Evolutionary conservation across 225 moss, liverwort and hornwort species (phyloP).

Genomic region (Polytrichum commune): DNA sequence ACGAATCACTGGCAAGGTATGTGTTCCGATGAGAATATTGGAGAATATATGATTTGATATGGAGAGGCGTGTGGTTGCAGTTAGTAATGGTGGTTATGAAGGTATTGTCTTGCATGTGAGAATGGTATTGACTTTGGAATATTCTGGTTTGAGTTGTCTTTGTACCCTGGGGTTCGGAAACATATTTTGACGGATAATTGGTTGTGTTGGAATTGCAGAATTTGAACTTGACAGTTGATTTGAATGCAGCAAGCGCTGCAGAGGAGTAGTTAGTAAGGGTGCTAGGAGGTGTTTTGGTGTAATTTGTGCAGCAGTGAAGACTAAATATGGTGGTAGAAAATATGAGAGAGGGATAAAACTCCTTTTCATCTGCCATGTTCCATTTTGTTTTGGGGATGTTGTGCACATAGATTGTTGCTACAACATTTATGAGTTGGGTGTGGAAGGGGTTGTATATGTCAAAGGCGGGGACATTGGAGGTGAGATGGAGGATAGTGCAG

Average conservation of each 20-base stretch:
- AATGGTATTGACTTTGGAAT: neutral
- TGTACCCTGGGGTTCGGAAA: neutral
- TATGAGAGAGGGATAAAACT: no score
- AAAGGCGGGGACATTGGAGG: no score
- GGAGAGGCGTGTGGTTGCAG: neutral
- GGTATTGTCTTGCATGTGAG: neutral
- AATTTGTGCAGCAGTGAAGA: no score
- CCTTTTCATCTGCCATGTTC: no score
- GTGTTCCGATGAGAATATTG: neutral
- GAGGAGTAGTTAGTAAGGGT: constrained; percentile 33
- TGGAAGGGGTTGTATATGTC: no score
- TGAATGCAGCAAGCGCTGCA: constrained; percentile 75
- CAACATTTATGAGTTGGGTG: no score
- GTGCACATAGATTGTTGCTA: no score
- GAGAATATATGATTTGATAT: neutral
- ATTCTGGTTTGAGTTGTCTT: neutral
- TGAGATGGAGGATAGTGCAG: no score
- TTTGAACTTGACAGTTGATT: constrained; percentile 71
- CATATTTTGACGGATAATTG: neutral
- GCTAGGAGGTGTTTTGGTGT: no score
- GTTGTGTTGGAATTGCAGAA: constrained; percentile 35
- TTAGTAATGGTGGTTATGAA: neutral
- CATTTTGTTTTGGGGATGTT: no score
- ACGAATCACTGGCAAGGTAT: constrained; percentile 90
- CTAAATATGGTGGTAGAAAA: no score